phyloP scores from a whole-genome alignment of 768 basidiomycete species.

The Mycena haematopus region DNA sequence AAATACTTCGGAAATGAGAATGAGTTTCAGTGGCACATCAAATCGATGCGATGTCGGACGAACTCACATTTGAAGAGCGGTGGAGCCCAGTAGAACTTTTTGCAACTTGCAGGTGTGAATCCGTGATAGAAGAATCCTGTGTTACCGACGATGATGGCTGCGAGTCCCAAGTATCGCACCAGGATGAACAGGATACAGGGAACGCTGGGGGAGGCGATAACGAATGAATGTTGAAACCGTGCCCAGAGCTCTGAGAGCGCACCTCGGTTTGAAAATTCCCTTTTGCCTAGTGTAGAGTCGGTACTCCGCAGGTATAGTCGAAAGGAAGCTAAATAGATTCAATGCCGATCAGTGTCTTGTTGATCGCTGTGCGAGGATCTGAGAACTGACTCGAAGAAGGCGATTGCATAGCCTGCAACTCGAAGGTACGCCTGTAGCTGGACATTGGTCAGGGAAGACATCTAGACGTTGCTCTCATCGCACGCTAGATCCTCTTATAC shows the following conservation, averaged over 20 bases:
- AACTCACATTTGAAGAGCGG: constrained; percentile 23
- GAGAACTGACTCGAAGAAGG: constrained; percentile 22
- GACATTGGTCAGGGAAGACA: not conserved
- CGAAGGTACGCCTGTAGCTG: constrained; percentile 22
- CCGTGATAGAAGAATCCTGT: constrained; percentile 28
- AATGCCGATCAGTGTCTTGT: too few species aligned
- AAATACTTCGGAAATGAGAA: too few species aligned
- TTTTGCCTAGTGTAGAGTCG: constrained; percentile 19
- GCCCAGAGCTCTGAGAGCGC: too few species aligned
- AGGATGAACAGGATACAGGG: constrained; percentile 29
- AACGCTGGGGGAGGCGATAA: constrained; percentile 3
- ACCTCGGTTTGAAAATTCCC: not conserved
- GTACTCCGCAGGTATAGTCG: constrained; percentile 18
- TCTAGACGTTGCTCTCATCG: too few species aligned
- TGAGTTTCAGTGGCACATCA: too few species aligned
- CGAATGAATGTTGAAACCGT: too few species aligned
- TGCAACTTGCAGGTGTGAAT: constrained; percentile 13
- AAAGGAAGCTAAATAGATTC: constrained; percentile 7
- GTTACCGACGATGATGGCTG: constrained; percentile 13
- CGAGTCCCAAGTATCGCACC: constrained; percentile 26
- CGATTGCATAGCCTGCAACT: constrained; percentile 21
- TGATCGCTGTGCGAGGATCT: not conserved
- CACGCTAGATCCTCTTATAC: too few species aligned
- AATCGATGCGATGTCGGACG: not conserved
- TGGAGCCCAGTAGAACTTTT: constrained; percentile 14